These are phyloP conservation scores for Trypethelium eluteriae DNA, from an alignment of 495 filamentous ascomycete species.

Conservation along the genomic window DNA sequence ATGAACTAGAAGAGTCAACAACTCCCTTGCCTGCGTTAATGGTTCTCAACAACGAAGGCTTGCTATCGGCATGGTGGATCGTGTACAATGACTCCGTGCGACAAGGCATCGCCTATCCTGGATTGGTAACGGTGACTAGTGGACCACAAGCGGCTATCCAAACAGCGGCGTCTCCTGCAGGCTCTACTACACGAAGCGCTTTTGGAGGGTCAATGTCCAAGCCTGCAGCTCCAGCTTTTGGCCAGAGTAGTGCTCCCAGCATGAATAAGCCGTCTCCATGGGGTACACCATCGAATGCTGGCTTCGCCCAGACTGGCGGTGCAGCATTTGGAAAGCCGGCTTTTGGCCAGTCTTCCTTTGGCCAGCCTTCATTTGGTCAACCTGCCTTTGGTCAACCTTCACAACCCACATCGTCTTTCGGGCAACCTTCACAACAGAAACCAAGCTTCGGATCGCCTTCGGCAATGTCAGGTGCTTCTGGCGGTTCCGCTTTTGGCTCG, in stretches of 20 bases:
- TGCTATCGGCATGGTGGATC: conserved; percentile 82
- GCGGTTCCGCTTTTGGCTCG: conserved; percentile 11
- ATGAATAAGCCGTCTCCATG: conserved; percentile 21
- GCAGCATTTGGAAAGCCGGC: conserved; percentile 28
- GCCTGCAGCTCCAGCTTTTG: conserved; percentile 24
- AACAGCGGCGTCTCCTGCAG: conserved; percentile 24
- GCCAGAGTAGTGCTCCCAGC: conserved; percentile 23
- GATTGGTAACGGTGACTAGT: conserved; percentile 48
- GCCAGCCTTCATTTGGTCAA: not conserved
- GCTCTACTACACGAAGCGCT: conserved; percentile 19
- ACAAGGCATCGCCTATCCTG: conserved; percentile 61
- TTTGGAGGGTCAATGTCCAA: conserved; percentile 6
- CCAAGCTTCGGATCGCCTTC: conserved; percentile 12
- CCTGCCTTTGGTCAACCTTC: conserved; percentile 17
- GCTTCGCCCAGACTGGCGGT: conserved; percentile 12
- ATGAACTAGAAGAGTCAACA: conserved; percentile 65
- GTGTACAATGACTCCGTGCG: conserved; percentile 81
- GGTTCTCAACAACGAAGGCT: conserved; percentile 81
- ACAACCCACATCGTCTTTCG: conserved; percentile 12
- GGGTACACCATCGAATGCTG: conserved; percentile 17
- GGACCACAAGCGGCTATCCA: conserved; percentile 20
- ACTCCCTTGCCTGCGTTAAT: conserved; percentile 80
- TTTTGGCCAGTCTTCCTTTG: conserved; percentile 14
- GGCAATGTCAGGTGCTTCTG: conserved; percentile 5
- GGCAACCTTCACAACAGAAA: conserved; percentile 14